phyloP scores from a whole-genome alignment of 2,329 filamentous ascomycete species.

The Fusarium verticillioides region DNA sequence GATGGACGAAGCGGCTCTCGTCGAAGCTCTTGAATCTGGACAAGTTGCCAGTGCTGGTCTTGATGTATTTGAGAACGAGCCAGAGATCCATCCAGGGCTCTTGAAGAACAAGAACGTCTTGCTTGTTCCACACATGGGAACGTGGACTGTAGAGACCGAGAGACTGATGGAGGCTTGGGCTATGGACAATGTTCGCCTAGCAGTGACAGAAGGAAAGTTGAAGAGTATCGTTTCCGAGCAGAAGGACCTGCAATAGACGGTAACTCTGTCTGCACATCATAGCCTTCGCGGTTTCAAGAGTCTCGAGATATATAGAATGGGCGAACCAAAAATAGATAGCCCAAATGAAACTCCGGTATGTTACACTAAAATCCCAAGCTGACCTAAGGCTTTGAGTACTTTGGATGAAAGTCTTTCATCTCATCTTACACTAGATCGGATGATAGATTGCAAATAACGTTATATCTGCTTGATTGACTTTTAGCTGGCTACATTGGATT shows the following conservation, averaged over 20 bases:
- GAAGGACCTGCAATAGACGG: slow-evolving; percentile 45
- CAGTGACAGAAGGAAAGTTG: slow-evolving; percentile 70
- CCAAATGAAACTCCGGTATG: not conserved
- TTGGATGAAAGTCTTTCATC: not conserved
- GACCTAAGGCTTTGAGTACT: not conserved
- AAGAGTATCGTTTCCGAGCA: slow-evolving; percentile 81
- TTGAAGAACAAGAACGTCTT: slow-evolving; percentile 76
- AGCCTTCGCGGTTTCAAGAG: not conserved
- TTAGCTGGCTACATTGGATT: not conserved
- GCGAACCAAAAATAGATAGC: not conserved
- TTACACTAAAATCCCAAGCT: not conserved
- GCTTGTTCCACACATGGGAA: slow-evolving; percentile 87
- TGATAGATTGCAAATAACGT: not conserved
- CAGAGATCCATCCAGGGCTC: slow-evolving; percentile 77
- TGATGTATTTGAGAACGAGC: slow-evolving; percentile 87
- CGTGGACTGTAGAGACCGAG: slow-evolving; percentile 76
- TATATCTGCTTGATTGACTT: not conserved
- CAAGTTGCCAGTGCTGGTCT: slow-evolving; percentile 77
- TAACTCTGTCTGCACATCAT: not conserved
- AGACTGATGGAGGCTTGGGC: slow-evolving; percentile 80
- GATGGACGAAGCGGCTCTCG: slow-evolving; percentile 83
- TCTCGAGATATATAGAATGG: not conserved
- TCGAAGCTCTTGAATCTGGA: slow-evolving; percentile 75
- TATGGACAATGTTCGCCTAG: slow-evolving; percentile 74
- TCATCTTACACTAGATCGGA: not conserved